Percentiles rank a stretch among this genome's conserved stretches.
phyloP scores from a whole-genome alignment of 1,139 yeast genomes.

The Yamadazyma aaseri region DNA sequence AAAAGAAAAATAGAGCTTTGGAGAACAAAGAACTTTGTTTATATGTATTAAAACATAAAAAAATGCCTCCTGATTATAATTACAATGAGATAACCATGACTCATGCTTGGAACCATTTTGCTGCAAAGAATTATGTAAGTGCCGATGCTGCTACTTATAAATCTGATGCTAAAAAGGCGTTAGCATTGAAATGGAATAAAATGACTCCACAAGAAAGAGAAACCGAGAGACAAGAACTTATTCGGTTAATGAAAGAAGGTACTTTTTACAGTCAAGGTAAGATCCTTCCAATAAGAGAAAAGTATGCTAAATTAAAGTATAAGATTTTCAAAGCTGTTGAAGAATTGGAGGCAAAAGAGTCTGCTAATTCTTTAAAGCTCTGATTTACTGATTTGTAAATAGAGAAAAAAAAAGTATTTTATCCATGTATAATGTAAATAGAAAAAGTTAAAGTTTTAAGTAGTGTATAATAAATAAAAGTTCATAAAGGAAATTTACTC shows the following conservation, averaged over 20 bases:
- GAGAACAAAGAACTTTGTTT: conserved; percentile 3
- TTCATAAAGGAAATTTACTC: no score
- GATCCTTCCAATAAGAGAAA: conserved; percentile 14
- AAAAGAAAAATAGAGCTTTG: conserved; percentile 3
- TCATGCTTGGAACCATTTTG: conserved; percentile 37
- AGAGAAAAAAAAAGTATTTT: no score
- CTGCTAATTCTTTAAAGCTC: no score
- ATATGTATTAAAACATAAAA: conserved; percentile 12
- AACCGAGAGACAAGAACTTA: conserved; percentile 21
- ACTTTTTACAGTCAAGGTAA: conserved; percentile 32
- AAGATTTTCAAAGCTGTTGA: conserved; percentile 1
- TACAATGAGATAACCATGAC: conserved; percentile 21
- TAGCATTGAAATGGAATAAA: conserved; percentile 24
- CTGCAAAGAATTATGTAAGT: conserved; percentile 19
- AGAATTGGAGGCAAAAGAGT: not conserved
- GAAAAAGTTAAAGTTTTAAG: no score
- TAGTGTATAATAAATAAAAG: no score
- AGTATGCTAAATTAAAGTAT: conserved; percentile 8
- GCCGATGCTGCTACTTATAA: conserved; percentile 6
- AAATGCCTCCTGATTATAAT: conserved; percentile 10
- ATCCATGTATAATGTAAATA: no score
- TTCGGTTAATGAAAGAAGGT: conserved; percentile 27
- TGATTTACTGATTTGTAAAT: no score
- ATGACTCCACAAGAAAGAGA: conserved; percentile 18
- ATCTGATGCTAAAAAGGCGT: conserved; percentile 5